phyloP scores from a whole-genome alignment of 2,329 filamentous ascomycete species.

The Alternaria novae-zelandiae region DNA sequence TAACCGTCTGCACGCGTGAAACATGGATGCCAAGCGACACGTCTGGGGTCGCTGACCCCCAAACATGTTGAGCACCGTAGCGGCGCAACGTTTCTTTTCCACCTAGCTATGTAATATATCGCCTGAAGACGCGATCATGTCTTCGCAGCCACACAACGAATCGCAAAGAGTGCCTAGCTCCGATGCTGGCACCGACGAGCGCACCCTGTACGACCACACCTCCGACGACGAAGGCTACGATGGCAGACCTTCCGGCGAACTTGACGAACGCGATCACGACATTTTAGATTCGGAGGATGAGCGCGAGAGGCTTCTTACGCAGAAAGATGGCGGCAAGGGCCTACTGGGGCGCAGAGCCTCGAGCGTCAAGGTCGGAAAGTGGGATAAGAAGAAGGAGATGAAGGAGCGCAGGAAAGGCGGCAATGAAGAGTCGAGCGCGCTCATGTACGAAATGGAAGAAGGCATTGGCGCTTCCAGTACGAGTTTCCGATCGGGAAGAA shows the following conservation, averaged over 20 bases:
- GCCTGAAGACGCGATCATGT: constrained; percentile 26
- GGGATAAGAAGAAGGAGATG: constrained; percentile 30
- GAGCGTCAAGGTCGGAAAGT: constrained; percentile 39
- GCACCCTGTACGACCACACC: constrained; percentile 39
- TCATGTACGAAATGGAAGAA: constrained; percentile 93
- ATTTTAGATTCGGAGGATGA: constrained; percentile 56
- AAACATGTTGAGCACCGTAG: constrained; percentile 1
- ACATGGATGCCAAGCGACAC: constrained; percentile 13
- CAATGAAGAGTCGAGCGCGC: constrained; percentile 71
- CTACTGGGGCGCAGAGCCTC: constrained; percentile 39
- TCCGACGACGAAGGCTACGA: constrained; percentile 42
- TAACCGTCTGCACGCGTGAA: constrained; percentile 4
- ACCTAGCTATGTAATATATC: constrained; percentile 21
- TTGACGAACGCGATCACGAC: constrained; percentile 46
- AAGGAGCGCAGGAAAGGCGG: constrained; percentile 50
- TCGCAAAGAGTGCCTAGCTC: constrained; percentile 19
- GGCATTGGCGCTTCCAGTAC: constrained; percentile 69
- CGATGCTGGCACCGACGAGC: constrained; percentile 38
- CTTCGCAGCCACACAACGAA: constrained; percentile 23
- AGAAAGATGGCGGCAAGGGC: constrained; percentile 29
- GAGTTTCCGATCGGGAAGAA: constrained; percentile 43
- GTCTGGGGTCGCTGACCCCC: constrained; percentile 15
- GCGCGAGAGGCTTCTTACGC: constrained; percentile 51
- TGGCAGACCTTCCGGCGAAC: constrained; percentile 45
- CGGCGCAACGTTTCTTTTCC: constrained; percentile 7